These are phyloP conservation scores for Solanum microdontum DNA, from an alignment of 257 asterid genomes.

Conservation along the genomic window DNA sequence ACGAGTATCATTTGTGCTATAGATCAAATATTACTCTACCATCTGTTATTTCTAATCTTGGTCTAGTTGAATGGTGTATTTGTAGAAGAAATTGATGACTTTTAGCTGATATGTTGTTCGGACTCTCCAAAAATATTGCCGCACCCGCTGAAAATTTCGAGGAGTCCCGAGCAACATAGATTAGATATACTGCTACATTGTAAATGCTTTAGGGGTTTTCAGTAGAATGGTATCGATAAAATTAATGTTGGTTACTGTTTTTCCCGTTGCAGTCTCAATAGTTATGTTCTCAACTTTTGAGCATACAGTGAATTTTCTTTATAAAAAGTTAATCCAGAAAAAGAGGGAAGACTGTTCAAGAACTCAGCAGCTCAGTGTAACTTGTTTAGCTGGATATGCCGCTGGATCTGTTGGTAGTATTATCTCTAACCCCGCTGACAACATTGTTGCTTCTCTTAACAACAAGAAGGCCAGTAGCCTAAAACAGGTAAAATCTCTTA, in stretches of 20 bases:
- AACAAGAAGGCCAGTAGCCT: conserved; percentile 20
- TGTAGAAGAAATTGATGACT: neutral
- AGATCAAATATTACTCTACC: neutral
- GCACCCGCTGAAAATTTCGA: neutral
- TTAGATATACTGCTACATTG: neutral
- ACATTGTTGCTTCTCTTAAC: conserved; percentile 26
- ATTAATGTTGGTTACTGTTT: neutral
- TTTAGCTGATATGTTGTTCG: neutral
- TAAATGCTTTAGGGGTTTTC: neutral
- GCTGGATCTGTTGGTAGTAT: conserved; percentile 37
- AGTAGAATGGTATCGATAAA: neutral
- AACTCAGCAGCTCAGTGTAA: conserved; percentile 34
- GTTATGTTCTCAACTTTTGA: conserved; percentile 44
- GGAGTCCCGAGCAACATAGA: neutral
- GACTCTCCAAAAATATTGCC: neutral
- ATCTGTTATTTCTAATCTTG: neutral
- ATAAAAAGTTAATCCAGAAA: conserved; percentile 19
- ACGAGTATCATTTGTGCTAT: neutral
- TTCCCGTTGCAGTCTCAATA: conserved; percentile 23
- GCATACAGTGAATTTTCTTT: conserved; percentile 27
- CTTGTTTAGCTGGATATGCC: conserved; percentile 41
- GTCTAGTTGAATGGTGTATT: neutral
- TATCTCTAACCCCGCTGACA: conserved; percentile 36
- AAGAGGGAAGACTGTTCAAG: conserved; percentile 31
- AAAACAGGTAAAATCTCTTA: conserved; percentile 12